phyloP scores from a whole-genome alignment of 2,329 filamentous ascomycete genomes.

The Stachybotrys chlorohalonatus region DNA sequence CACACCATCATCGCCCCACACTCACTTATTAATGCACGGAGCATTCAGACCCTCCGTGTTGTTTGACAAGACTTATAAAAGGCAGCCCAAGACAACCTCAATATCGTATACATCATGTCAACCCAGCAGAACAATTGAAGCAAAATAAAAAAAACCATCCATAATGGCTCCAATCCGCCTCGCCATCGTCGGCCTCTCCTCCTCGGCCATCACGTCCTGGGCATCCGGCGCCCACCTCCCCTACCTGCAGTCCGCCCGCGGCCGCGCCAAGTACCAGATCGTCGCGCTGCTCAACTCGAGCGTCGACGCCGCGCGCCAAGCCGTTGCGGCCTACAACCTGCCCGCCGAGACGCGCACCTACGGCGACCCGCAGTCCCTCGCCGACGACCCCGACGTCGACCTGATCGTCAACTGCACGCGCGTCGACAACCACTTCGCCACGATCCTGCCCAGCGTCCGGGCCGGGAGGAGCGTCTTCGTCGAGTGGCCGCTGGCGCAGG shows the following conservation, averaged over 20 bases:
- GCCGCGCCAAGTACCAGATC: slow-evolving; percentile 34
- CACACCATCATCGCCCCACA: neutral
- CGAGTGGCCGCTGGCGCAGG: slow-evolving; percentile 49
- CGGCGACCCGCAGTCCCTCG: slow-evolving; percentile 36
- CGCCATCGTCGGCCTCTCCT: slow-evolving; percentile 49
- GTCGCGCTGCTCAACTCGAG: slow-evolving; percentile 44
- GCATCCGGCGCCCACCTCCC: slow-evolving; percentile 47
- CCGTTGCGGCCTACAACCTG: slow-evolving; percentile 34
- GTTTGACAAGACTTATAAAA: neutral
- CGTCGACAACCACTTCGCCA: slow-evolving; percentile 41
- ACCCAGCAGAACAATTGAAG: neutral
- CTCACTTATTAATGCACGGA: neutral
- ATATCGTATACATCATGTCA: neutral
- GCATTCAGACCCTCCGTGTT: neutral
- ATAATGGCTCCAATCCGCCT: slow-evolving; percentile 42
- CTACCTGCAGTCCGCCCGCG: slow-evolving; percentile 41
- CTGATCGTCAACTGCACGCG: slow-evolving; percentile 46
- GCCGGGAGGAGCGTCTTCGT: slow-evolving; percentile 45
- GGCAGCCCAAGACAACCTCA: no score
- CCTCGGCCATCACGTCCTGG: slow-evolving; percentile 43
- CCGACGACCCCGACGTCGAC: slow-evolving; percentile 39
- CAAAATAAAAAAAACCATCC: neutral
- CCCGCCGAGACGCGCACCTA: slow-evolving; percentile 34
- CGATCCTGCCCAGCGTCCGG: slow-evolving; percentile 34
- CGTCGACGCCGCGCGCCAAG: slow-evolving; percentile 29